phyloP scores from a whole-genome alignment of 768 basidiomycete species.

The Mycena sanguinolenta region DNA sequence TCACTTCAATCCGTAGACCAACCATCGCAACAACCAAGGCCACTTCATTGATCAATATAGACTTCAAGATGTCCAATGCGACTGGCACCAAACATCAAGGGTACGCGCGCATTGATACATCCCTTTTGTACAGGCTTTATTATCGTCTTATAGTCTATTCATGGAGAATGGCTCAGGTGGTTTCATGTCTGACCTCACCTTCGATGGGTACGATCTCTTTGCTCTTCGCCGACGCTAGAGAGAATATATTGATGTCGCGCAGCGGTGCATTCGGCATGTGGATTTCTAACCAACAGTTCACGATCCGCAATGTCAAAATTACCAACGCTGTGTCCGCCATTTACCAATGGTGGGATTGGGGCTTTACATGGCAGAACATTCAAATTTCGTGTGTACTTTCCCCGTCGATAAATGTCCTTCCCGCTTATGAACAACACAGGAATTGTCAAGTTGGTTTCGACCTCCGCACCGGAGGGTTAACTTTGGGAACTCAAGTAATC shows the following conservation, averaged over 20 bases:
- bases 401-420: not conserved
- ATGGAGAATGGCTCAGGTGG: constrained; percentile 64
- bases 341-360: constrained; percentile 17
- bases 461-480: constrained; percentile 14
- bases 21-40: constrained; percentile 40
- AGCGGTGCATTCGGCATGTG: constrained; percentile 28
- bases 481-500: constrained; percentile 7
- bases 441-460: constrained; percentile 23
- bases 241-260: too few relatives aligned
- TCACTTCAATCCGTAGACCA: not conserved
- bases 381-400: constrained; percentile 9
- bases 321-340: constrained; percentile 12
- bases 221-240: too few relatives aligned
- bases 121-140: too few relatives aligned
- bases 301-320: constrained; percentile 24
- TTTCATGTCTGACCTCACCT: constrained; percentile 49
- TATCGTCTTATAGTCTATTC: constrained; percentile 39
- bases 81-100: constrained; percentile 54
- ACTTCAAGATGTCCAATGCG: constrained; percentile 53
- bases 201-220: constrained; percentile 13
- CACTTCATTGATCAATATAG: constrained; percentile 57
- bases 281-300: constrained; percentile 30
- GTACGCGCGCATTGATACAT: not conserved
- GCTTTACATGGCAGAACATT: constrained; percentile 26
- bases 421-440: not conserved